A percentile compares a stretch with the other conserved stretches of the same genome.
Conservation (phyloP, 139 green algal genomes). For the Chloropicon primus region DNA sequence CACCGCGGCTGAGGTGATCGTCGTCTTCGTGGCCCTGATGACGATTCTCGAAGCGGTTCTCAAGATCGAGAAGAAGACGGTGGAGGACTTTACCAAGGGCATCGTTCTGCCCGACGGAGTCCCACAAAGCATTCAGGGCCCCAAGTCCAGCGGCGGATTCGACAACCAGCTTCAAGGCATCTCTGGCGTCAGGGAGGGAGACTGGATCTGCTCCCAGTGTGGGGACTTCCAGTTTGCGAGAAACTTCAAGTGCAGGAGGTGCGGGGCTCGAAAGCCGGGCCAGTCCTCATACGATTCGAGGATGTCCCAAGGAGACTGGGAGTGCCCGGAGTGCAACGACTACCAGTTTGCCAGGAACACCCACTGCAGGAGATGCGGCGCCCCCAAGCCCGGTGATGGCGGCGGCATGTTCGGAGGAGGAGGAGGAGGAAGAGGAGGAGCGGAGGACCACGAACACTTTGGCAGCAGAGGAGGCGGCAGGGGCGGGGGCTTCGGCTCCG, state of each 20-base stretch:
- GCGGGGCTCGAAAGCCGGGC: background rate
- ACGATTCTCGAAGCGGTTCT: background rate
- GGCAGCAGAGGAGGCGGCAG: background rate
- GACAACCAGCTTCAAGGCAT: background rate
- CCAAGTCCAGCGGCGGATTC: background rate
- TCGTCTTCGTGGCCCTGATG: background rate
- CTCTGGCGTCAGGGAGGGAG: background rate
- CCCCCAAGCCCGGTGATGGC: background rate
- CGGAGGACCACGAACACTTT: no score
- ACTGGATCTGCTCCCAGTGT: conserved; percentile 16
- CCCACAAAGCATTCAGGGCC: background rate
- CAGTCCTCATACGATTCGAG: no score
- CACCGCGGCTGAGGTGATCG: background rate
- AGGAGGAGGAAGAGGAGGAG: background rate
- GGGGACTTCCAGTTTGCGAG: conserved; percentile 15
- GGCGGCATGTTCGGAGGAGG: background rate
- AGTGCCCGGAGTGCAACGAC: conserved; percentile 9
- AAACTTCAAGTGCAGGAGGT: conserved; percentile 18
- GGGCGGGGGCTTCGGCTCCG: background rate
- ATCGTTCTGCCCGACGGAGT: background rate
- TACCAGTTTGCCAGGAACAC: conserved; percentile 17
- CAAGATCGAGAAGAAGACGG: background rate
- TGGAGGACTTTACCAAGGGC: background rate
- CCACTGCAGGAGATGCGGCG: conserved; percentile 19
- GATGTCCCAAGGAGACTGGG: conserved; percentile 19